Evolutionary conservation across 148 eudicot genomes (phyloP).

Genomic region (Chenopodium suecicum): DNA sequence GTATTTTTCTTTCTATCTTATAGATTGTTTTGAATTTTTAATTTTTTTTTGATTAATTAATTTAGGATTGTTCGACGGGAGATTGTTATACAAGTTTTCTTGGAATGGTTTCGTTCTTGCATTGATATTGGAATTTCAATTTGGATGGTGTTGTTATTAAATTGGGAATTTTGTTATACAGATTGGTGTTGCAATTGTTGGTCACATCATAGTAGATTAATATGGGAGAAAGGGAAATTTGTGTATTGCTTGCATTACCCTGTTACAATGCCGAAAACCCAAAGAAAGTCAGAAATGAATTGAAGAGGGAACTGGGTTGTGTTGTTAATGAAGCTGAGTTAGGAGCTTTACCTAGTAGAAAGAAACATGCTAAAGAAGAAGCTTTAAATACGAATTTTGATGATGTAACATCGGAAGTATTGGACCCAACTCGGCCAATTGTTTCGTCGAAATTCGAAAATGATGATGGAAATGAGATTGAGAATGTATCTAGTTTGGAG

Average conservation of each 20-base stretch:
- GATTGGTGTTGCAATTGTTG: conserved; percentile 10
- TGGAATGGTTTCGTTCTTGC: background rate
- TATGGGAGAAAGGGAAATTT: conserved; percentile 64
- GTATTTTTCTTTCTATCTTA: background rate
- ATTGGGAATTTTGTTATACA: conserved; percentile 12
- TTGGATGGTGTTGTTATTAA: conserved; percentile 26
- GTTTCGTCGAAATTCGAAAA: conserved; percentile 39
- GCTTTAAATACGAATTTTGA: conserved; percentile 38
- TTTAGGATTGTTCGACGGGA: conserved; percentile 7
- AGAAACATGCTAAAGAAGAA: conserved; percentile 35
- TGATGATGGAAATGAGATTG: conserved; percentile 19
- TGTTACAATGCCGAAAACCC: conserved; percentile 33
- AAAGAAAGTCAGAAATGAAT: conserved; percentile 26
- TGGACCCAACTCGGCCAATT: conserved; percentile 39
- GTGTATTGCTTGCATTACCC: conserved; percentile 30
- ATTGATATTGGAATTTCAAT: background rate
- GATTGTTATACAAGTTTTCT: background rate
- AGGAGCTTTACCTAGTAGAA: conserved; percentile 25
- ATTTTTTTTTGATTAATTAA: background rate
- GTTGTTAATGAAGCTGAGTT: conserved; percentile 33
- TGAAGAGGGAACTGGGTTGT: conserved; percentile 47
- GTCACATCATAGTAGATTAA: conserved; percentile 25
- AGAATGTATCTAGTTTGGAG: conserved; percentile 44
- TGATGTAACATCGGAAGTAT: conserved; percentile 65
- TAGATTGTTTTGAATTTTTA: background rate